Conservation (phyloP, 352 stramenopile species). For the Halophytophthora polymorphica region DNA sequence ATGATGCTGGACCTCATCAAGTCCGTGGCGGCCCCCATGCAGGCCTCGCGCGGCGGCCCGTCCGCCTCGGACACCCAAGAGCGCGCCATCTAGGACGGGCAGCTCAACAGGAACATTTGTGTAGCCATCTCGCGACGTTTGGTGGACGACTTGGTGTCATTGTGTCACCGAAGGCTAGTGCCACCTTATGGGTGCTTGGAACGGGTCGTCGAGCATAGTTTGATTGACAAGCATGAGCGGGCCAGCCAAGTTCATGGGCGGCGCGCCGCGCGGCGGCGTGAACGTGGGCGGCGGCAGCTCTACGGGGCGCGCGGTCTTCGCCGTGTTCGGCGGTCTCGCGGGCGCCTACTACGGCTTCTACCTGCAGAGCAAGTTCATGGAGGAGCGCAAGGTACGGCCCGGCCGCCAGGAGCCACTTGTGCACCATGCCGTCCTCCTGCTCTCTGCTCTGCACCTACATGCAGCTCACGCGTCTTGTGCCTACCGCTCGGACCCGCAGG, state of each 20-base stretch:
- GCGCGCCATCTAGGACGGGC: no score
- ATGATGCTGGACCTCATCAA: constrained; percentile 43
- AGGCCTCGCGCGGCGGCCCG: no score
- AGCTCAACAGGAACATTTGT: no score
- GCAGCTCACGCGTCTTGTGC: background rate
- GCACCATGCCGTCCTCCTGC: constrained; percentile 3
- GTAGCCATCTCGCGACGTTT: no score
- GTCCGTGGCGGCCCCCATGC: no score
- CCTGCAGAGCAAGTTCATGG: constrained; percentile 80
- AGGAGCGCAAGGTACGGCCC: constrained; percentile 58
- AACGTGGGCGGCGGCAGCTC: constrained; percentile 75
- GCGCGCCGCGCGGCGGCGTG: constrained; percentile 31
- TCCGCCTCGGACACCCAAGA: no score
- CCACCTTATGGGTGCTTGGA: no score
- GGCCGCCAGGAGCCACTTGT: background rate
- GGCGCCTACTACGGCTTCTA: constrained; percentile 82
- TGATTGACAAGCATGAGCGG: constrained; percentile 13
- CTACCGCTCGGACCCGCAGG: constrained; percentile 21
- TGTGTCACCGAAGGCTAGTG: no score
- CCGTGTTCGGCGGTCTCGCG: constrained; percentile 57
- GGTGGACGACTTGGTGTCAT: no score
- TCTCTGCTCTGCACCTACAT: background rate
- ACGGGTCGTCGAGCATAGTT: no score
- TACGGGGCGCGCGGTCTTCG: constrained; percentile 62
- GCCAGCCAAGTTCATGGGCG: constrained; percentile 16